These are phyloP conservation scores for Myxozyma geophila DNA, from an alignment of 805 yeast genomes.

Conservation along the genomic window DNA sequence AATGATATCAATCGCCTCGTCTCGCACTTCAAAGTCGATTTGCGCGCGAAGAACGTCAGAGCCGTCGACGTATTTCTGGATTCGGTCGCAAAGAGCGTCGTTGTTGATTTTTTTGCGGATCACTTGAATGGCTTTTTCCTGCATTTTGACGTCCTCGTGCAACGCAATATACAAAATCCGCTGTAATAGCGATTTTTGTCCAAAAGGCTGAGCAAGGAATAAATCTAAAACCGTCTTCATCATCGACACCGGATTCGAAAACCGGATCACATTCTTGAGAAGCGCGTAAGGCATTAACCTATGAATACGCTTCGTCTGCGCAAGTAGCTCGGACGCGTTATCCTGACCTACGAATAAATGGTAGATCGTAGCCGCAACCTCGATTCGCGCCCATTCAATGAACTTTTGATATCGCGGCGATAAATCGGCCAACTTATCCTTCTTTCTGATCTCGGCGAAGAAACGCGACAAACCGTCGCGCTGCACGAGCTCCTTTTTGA, in stretches of 20 bases:
- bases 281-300: conserved; percentile 77
- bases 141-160: conserved; percentile 73
- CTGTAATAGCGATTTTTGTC: conserved; percentile 70
- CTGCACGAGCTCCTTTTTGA: conserved; percentile 59
- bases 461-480: conserved; percentile 62
- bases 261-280: conserved; percentile 73
- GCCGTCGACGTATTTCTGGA: conserved; percentile 44
- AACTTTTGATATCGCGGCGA: conserved; percentile 71
- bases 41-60: conserved; percentile 41
- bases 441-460: conserved; percentile 67
- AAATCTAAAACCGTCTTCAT: conserved; percentile 79
- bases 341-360: conserved; percentile 82
- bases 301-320: conserved; percentile 73
- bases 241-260: conserved; percentile 86
- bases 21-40: conserved; percentile 45
- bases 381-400: conserved; percentile 80
- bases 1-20: conserved; percentile 40
- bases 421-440: conserved; percentile 58
- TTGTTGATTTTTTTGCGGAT: conserved; percentile 39
- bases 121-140: conserved; percentile 55
- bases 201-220: conserved; percentile 78
- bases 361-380: conserved; percentile 81
- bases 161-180: conserved; percentile 71
- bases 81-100: conserved; percentile 43
- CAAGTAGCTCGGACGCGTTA: conserved; percentile 73